phyloP scores from a whole-genome alignment of 495 filamentous ascomycete genomes.

The Usnea hakonensis region DNA sequence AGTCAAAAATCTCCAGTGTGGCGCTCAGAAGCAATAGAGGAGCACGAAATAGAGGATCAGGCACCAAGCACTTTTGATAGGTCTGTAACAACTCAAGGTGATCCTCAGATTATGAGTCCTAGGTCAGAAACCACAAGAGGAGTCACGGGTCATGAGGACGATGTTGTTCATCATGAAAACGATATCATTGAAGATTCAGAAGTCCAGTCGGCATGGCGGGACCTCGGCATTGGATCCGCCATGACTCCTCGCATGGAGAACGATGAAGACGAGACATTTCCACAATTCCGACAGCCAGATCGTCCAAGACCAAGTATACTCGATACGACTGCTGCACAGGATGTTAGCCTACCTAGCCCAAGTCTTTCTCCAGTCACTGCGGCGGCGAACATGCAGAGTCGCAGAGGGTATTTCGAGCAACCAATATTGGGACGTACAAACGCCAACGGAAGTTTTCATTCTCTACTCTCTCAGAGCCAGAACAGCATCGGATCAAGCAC shows the following conservation, averaged over 20 bases:
- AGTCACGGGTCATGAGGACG: background rate
- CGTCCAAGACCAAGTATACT: constrained; percentile 38
- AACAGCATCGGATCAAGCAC: background rate
- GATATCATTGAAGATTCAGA: constrained; percentile 13
- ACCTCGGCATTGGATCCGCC: constrained; percentile 7
- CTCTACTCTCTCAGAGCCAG: constrained; percentile 7
- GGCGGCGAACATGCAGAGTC: constrained; percentile 55
- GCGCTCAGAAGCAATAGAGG: constrained; percentile 9
- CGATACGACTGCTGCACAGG: constrained; percentile 63
- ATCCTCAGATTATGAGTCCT: constrained; percentile 21
- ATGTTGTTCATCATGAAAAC: background rate
- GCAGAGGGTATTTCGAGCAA: constrained; percentile 22
- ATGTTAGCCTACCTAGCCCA: constrained; percentile 89
- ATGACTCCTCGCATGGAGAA: constrained; percentile 14
- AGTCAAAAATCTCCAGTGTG: constrained; percentile 24
- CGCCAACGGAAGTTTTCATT: constrained; percentile 4
- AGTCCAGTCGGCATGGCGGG: constrained; percentile 7
- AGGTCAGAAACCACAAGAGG: constrained; percentile 18
- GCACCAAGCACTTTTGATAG: constrained; percentile 17
- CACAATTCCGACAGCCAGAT: constrained; percentile 12
- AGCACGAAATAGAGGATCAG: constrained; percentile 30
- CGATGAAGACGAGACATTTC: constrained; percentile 9
- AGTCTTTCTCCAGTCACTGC: constrained; percentile 87
- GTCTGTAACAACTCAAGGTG: background rate
- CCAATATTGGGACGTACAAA: background rate